A percentile compares a stretch with the other conserved stretches of the same genome.
These are phyloP conservation scores for Stereum hirsutum DNA, from an alignment of 1,284 basidiomycete species.

Conservation along the genomic window DNA sequence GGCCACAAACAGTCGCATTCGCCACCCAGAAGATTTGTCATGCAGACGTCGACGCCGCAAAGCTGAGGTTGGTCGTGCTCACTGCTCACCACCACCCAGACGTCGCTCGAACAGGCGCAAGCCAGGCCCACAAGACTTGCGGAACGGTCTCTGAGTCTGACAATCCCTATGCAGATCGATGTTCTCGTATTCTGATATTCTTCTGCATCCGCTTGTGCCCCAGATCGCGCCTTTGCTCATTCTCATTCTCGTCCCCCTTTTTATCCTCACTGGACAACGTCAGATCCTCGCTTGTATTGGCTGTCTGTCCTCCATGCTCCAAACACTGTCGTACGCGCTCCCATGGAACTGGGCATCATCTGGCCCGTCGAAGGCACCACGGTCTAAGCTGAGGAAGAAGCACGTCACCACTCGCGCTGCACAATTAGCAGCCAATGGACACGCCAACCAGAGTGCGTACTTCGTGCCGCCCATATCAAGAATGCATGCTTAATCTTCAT, in stretches of 20 bases:
- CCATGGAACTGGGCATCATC: slow-evolving; percentile 52
- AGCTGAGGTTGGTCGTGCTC: too few species aligned
- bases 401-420: slow-evolving; percentile 43
- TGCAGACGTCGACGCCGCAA: too few species aligned
- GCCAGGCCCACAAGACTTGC: too few species aligned
- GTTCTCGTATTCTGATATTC: too few species aligned
- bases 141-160: too few species aligned
- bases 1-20: too few species aligned
- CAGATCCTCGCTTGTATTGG: slow-evolving; percentile 25
- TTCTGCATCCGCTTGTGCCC: slow-evolving; percentile 25
- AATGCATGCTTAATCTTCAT: neutral
- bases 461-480: neutral
- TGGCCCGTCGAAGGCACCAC: slow-evolving; percentile 25
- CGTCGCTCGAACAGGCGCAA: too few species aligned
- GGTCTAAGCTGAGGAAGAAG: slow-evolving; percentile 34
- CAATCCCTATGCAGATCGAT: too few species aligned
- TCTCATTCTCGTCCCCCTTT: slow-evolving; percentile 42
- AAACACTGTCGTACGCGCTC: slow-evolving; percentile 36
- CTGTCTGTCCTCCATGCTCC: slow-evolving; percentile 44
- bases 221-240: slow-evolving; percentile 50
- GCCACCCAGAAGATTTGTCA: too few species aligned
- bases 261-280: slow-evolving; percentile 30
- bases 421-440: slow-evolving; percentile 25
- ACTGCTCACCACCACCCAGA: too few species aligned
- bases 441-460: slow-evolving; percentile 4